Base-by-base conservation (phyloP, 257 asterid species). In the Solanum okadae region DNA sequence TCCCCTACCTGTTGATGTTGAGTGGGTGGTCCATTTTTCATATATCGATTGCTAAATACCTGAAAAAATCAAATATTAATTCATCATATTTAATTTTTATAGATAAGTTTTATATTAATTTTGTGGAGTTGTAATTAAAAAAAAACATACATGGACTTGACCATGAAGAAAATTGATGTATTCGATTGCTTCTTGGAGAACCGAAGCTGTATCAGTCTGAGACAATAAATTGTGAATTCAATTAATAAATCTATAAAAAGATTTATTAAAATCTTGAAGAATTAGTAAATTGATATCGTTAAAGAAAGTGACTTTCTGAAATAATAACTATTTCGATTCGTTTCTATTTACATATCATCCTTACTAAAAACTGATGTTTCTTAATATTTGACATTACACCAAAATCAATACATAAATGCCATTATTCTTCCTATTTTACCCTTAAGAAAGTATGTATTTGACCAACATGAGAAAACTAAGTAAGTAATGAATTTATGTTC, bases 191-290 rank as follows among this genome's bases (percentile, higher is more conserved):
- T 88, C 90, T 44, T 88, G 88, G 71, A 88, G 90, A 84, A 88
- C 90, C 42, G 90, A 88, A 7, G 90, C 90, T 46, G 90, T 88
- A 88, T 88, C 99, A 59, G 99, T 96, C 99, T 96, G 94, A 65
- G 33, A 65, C 15, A 63, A 63, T 5, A 65, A 65, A 65, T n/a
- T 65, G 15, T 65, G 31, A n/a, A n/a, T 10, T 12, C 20, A 67
- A 67, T 27, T 27, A 67, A 67, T 67, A 65, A 67, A 56, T 18
- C 63, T 56, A 18, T 56, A 16, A 18, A 18, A 52, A n/a, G 12
- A 63, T 4, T n/a, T 25, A 63, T 10, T 5, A n/a, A 63, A 63
- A 63, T 4, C 31, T n/a, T 63, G 71, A 63, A 63, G 31, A 56
- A 18, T 52, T 18, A 18, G 10, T 18, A 18, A 18, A 56, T 6